phyloP scores from a whole-genome alignment of 73 alveolate species.

The Tetrahymena malaccensis region DNA sequence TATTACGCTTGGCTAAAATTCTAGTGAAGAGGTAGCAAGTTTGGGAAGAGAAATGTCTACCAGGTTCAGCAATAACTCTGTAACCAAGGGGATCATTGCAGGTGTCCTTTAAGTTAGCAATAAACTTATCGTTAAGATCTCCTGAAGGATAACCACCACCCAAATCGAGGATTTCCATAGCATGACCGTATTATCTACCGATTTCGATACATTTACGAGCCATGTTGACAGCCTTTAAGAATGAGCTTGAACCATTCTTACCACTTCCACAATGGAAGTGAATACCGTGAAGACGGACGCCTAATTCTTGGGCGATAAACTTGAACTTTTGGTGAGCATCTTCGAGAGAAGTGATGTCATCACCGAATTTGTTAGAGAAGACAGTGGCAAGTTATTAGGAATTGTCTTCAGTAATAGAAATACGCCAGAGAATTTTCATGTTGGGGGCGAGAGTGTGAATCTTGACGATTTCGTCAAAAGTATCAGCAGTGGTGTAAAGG shows the following conservation, averaged over 20 bases:
- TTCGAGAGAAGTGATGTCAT: slow-evolving; percentile 7
- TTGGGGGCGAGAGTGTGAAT: slow-evolving; percentile 29
- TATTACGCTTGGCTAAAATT: slow-evolving; percentile 22
- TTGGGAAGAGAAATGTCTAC: slow-evolving; percentile 35
- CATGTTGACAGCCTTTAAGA: slow-evolving; percentile 27
- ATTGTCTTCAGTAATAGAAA: slow-evolving; percentile 28
- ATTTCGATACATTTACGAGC: slow-evolving; percentile 26
- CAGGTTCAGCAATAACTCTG: slow-evolving; percentile 44
- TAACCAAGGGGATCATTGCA: slow-evolving; percentile 21
- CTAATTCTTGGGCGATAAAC: slow-evolving; percentile 9
- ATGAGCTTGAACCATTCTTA: slow-evolving; percentile 21
- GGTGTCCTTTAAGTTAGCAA: slow-evolving; percentile 10
- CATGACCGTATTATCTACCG: slow-evolving; percentile 34
- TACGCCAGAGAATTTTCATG: slow-evolving; percentile 26
- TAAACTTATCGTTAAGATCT: neutral
- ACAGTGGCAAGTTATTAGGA: slow-evolving; percentile 15
- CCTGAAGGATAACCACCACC: slow-evolving; percentile 43
- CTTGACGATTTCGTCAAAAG: slow-evolving; percentile 18
- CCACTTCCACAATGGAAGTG: slow-evolving; percentile 46
- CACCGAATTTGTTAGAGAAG: slow-evolving; percentile 36
- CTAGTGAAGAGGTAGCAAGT: slow-evolving; percentile 13
- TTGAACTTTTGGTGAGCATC: slow-evolving; percentile 19
- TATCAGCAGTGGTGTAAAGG: slow-evolving; percentile 24
- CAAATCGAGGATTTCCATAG: slow-evolving; percentile 36
- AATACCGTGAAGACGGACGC: slow-evolving; percentile 19